Evolutionary conservation across 306 rosid species (phyloP).

Genomic region (Sicyos baderoa): DNA sequence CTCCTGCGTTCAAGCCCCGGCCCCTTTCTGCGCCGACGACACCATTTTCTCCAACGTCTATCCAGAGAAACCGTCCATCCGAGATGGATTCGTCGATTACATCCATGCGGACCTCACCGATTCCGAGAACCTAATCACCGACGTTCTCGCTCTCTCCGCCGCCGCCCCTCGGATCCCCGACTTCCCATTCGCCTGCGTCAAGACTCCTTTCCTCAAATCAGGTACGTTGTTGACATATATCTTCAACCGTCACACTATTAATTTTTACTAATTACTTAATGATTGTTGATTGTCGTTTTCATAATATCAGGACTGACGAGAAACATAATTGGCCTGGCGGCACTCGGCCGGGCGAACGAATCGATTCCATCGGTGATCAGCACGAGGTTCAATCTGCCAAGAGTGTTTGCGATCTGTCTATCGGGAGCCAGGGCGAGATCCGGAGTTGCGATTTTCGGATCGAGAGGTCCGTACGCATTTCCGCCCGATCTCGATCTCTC

Average conservation of each 20-base stretch:
- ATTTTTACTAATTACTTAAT: no score
- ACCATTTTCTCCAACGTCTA: slow-evolving; percentile 25
- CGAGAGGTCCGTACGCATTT: slow-evolving; percentile 24
- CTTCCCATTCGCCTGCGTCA: slow-evolving; percentile 29
- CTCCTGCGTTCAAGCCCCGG: not conserved
- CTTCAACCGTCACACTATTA: no score
- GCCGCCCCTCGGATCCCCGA: slow-evolving; percentile 19
- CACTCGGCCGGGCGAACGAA: slow-evolving; percentile 30
- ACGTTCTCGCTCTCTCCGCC: slow-evolving; percentile 32
- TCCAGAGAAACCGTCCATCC: slow-evolving; percentile 34
- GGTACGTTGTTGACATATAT: no score
- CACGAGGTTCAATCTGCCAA: slow-evolving; percentile 13
- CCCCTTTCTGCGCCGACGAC: slow-evolving; percentile 16
- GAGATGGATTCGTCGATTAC: slow-evolving; percentile 1
- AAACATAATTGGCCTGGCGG: slow-evolving; percentile 25
- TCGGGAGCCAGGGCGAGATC: slow-evolving; percentile 16
- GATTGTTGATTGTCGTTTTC: no score
- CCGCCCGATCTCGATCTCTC: slow-evolving; percentile 37
- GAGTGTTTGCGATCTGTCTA: slow-evolving; percentile 35
- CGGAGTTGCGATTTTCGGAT: slow-evolving; percentile 33
- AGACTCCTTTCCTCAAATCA: slow-evolving; percentile 21
- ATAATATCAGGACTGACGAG: slow-evolving; percentile 23
- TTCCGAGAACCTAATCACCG: slow-evolving; percentile 24
- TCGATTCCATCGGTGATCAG: slow-evolving; percentile 37
- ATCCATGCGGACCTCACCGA: slow-evolving; percentile 15